Conservation (phyloP, 306 rosid species). For the Hippophae gyantsensis region DNA sequence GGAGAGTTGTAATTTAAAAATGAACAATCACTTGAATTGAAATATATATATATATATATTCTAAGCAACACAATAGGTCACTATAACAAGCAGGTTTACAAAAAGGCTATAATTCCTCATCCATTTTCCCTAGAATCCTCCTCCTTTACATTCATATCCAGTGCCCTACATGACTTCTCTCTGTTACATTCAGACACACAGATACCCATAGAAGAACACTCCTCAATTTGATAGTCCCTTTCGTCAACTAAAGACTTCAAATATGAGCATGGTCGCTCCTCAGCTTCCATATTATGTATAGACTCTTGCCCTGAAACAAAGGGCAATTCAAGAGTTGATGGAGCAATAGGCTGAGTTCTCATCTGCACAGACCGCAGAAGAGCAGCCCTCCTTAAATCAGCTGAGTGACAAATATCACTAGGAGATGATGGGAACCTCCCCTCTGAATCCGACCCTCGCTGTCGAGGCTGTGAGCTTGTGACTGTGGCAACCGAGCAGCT, state of each 20-base stretch:
- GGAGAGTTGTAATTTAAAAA: no score
- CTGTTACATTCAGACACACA: slow-evolving; percentile 38
- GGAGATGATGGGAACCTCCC: slow-evolving; percentile 97
- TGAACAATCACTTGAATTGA: no score
- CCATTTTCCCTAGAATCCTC: slow-evolving; percentile 17
- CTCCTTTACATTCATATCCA: slow-evolving; percentile 42
- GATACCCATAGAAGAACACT: slow-evolving; percentile 45
- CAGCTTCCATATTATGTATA: slow-evolving; percentile 49
- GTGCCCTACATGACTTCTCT: slow-evolving; percentile 44
- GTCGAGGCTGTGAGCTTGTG: slow-evolving; percentile 64
- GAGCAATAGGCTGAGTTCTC: slow-evolving; percentile 70
- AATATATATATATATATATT: no score
- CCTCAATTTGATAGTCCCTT: slow-evolving; percentile 59
- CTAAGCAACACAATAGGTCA: no score
- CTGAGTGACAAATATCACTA: slow-evolving; percentile 95
- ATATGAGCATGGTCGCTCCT: slow-evolving; percentile 54
- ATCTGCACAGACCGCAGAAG: slow-evolving; percentile 91
- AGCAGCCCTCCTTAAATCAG: slow-evolving; percentile 94
- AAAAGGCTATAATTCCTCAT: no score
- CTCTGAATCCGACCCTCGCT: slow-evolving; percentile 87
- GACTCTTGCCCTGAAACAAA: slow-evolving; percentile 57
- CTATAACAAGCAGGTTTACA: no score
- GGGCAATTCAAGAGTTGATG: slow-evolving; percentile 49
- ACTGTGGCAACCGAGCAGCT: slow-evolving; percentile 35
- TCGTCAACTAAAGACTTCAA: slow-evolving; percentile 67